Evolutionary conservation across 129 eudicot species (phyloP), one percentile per base, ranked within the genome.

Genomic region (Helianthus tuberosus): DNA sequence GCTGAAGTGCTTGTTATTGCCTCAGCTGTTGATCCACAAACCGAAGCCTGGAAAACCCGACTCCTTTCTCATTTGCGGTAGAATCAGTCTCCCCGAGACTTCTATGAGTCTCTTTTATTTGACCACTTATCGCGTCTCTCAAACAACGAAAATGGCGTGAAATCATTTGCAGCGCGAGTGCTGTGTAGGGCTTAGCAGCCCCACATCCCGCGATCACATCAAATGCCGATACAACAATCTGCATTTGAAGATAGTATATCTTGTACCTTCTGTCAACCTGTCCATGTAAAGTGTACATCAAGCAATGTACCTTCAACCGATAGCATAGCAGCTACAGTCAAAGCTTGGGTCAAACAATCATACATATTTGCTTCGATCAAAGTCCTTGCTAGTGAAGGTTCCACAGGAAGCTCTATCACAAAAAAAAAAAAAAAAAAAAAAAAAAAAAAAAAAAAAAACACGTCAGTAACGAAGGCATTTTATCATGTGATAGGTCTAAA

Each of bases 181-280:
- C 66, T 14, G 97, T 88, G 88, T 91, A 91, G 41, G 97, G 92
- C 73, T 81, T 91, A 11, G 97, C 88, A 12, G 97, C 85, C 13
- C 97, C 97, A n/a, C 77, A 73, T 43, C 97, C 96, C 0, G 96
- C 84, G 48, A 91, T 80, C 50, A 71, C 77, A 63, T 91, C 97
- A 73, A 91, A 91, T 27, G 97, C 86, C 12, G 97, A 91, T 67
- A 81, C 90, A 54, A 91, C 90, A 35, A 88, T 86, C 66, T 91
- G 97, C 96, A 91, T 91, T 75, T 91, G 97, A 78, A 88, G 96
- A 74, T 86, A 84, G 73, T 91, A 91, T 32, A 86, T 96, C 71
- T 84, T 91, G 96, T 91, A 91, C 73, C 96, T 76, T 77, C 87
- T 86, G 69, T 91, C 96, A 38, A 91, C 92, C 97, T 90, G 85